Base-by-base conservation (phyloP, 2,329 filamentous ascomycete species). In the Ophiostoma triangulosporum region DNA sequence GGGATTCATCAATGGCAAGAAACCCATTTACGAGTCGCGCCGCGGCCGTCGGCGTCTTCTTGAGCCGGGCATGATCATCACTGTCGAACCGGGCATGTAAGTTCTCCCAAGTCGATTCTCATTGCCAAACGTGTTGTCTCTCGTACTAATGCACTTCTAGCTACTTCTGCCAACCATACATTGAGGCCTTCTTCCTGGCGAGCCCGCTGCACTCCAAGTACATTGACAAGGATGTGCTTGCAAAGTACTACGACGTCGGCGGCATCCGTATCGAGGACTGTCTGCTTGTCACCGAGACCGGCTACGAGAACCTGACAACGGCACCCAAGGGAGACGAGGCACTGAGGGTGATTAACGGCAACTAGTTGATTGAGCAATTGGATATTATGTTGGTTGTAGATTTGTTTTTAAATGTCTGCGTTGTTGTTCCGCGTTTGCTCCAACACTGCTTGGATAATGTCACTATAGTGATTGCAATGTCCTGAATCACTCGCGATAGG, bases 211-310 rank as follows among this genome's bases (percentile, higher is more conserved):
- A 84, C 63, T 71, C 73, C 36, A 73, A 74, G 55, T 86, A 78
- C 61, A 83, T 93, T 62, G 76, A 90, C 66, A 70, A 71, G 59
- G 71, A 73, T 5, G 75, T 83, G 5, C 68, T 93, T 49, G 79
- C 82, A 56, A 71, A 70, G 57, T 91, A 85, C 65, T 91, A 86
- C 72, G 71, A 69, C 26, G 83, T 97, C 1, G 93, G 91, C 15
- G 93, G 93, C 32, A 88, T 95, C 26, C 78, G 93, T 48, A 94
- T 97, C 57, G 93, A 98, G 70, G 89, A 97, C 64, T 87, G 91
- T 65, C 77, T 97, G 36, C 73, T 93, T 22, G 81, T 97, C 48
- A 93, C 85, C 1, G 74, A 84, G 57, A 72, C 78, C 24, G 89
- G 90, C 0, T 81, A 81, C 62, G 89, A 96, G 68, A 94, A 95